phyloP scores from a whole-genome alignment of 2,329 filamentous ascomycete species.

The Epichloe festucae region DNA sequence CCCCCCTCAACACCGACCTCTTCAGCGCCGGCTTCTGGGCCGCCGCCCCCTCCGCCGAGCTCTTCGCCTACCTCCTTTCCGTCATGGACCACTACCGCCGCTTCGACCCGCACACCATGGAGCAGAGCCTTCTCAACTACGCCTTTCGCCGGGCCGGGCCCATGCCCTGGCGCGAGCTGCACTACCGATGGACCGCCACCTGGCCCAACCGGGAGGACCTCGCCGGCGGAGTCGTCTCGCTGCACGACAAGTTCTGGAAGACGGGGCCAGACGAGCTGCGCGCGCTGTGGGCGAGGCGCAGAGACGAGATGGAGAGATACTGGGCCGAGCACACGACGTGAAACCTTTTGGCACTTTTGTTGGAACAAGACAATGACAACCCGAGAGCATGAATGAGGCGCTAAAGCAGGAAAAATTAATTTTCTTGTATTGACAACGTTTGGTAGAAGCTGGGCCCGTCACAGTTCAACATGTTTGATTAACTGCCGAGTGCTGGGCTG shows the following conservation, averaged over 20 bases:
- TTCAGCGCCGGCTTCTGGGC: slow-evolving; percentile 30
- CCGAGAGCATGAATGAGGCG: too few relatives aligned
- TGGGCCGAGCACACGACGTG: neutral
- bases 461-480: too few relatives aligned
- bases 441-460: too few relatives aligned
- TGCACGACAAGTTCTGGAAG: slow-evolving; percentile 27
- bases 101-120: slow-evolving; percentile 16
- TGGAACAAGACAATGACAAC: too few relatives aligned
- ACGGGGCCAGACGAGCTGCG: slow-evolving; percentile 7
- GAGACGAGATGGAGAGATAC: neutral
- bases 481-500: too few relatives aligned
- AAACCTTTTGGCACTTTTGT: too few relatives aligned
- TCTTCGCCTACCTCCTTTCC: slow-evolving; percentile 22
- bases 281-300: slow-evolving; percentile 2
- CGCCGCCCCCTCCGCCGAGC: slow-evolving; percentile 20
- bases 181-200: slow-evolving; percentile 26
- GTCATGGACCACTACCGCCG: too few relatives aligned
- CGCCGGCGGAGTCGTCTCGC: slow-evolving; percentile 17
- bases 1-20: slow-evolving; percentile 18
- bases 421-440: neutral
- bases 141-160: slow-evolving; percentile 25
- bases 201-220: slow-evolving; percentile 22
- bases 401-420: neutral
- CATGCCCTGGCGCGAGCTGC: slow-evolving; percentile 28
- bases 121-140: slow-evolving; percentile 32